A percentile compares a stretch with the other conserved stretches of the same genome.
Conservation (phyloP, 305 asterid species). For the Ilex paraguariensis region DNA sequence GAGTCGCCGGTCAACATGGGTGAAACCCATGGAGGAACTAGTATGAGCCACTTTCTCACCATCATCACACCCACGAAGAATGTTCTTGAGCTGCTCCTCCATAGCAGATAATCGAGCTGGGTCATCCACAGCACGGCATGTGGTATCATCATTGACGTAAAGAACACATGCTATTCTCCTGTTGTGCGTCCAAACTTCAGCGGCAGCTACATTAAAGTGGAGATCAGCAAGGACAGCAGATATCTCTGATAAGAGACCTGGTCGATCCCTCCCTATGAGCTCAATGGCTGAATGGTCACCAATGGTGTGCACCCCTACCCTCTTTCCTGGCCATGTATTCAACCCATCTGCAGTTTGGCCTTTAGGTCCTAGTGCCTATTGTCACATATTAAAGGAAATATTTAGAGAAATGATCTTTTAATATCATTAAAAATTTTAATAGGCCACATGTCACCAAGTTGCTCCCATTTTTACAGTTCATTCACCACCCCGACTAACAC, state of each 20-base stretch:
- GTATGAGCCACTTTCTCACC: constrained; percentile 48
- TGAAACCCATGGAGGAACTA: constrained; percentile 58
- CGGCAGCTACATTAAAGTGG: constrained; percentile 74
- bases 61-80: constrained; percentile 50
- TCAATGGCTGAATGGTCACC: constrained; percentile 74
- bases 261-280: constrained; percentile 88
- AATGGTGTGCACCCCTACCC: constrained; percentile 56
- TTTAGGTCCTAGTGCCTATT: constrained; percentile 80
- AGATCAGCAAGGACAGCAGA: constrained; percentile 84
- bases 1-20: constrained; percentile 81
- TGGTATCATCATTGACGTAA: constrained; percentile 57
- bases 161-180: constrained; percentile 83
- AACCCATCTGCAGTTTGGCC: constrained; percentile 60
- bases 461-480: constrained; percentile 6
- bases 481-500: neutral
- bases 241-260: constrained; percentile 85
- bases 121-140: constrained; percentile 52
- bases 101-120: constrained; percentile 54
- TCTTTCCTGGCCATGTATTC: constrained; percentile 58
- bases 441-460: neutral
- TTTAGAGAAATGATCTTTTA: neutral
- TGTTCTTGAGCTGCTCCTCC: constrained; percentile 78
- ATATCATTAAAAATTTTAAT: neutral
- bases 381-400: constrained; percentile 2
- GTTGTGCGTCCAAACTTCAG: constrained; percentile 97